Percentiles rank a stretch among this genome's conserved stretches.
Evolutionary conservation across 2,329 filamentous ascomycete genomes (phyloP).

Genomic region (Neonectria ditissima): DNA sequence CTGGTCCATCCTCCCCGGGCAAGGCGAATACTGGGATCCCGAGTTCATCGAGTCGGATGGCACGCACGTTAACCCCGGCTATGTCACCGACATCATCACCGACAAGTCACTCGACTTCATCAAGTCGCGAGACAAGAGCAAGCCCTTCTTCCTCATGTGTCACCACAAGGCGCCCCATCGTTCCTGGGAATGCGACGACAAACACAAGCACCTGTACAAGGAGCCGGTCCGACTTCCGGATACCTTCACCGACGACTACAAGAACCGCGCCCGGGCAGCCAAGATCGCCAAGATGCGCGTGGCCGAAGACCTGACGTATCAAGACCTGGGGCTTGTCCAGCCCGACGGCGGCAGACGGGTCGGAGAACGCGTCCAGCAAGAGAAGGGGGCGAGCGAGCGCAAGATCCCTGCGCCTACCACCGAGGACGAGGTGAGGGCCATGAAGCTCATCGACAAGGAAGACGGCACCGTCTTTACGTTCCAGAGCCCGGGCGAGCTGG

Average conservation of each 20-base stretch:
- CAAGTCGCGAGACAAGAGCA: constrained; percentile 47
- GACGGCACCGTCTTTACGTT: constrained; percentile 61
- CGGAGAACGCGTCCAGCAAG: constrained; percentile 49
- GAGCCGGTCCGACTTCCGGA: constrained; percentile 61
- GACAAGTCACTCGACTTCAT: constrained; percentile 61
- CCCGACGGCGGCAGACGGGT: constrained; percentile 60
- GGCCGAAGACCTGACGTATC: constrained; percentile 63
- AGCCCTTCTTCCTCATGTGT: constrained; percentile 67
- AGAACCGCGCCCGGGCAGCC: constrained; percentile 63
- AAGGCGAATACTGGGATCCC: constrained; percentile 65
- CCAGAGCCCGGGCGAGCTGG: constrained; percentile 53
- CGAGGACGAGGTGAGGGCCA: constrained; percentile 27
- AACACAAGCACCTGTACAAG: constrained; percentile 61
- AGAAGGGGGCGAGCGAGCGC: constrained; percentile 41
- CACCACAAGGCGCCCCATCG: constrained; percentile 68
- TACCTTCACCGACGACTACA: constrained; percentile 66
- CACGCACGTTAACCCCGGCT: constrained; percentile 52
- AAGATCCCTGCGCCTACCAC: constrained; percentile 41
- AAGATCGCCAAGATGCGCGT: constrained; percentile 64
- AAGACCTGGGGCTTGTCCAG: constrained; percentile 63
- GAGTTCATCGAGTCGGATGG: constrained; percentile 58
- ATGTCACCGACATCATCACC: constrained; percentile 65
- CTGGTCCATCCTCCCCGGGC: constrained; percentile 63
- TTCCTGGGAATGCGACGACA: constrained; percentile 62
- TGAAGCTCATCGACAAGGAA: constrained; percentile 58